phyloP scores from a whole-genome alignment of 1,139 yeast genomes.

The Blastobotrys capitulatus region DNA sequence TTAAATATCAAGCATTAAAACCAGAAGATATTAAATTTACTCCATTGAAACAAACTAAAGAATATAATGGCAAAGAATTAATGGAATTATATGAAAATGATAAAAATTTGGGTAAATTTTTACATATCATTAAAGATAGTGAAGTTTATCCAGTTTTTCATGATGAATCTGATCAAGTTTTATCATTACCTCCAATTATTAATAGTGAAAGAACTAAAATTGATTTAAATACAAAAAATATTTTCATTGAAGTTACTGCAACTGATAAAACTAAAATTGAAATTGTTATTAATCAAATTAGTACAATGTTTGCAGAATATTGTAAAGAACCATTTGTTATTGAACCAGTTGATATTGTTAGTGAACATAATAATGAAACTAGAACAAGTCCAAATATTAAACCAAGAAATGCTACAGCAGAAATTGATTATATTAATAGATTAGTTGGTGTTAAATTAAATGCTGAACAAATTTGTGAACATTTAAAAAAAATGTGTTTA shows the following conservation, averaged over 20 bases:
- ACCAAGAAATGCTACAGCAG: slow-evolving; percentile 68
- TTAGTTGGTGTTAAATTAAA: slow-evolving; percentile 76
- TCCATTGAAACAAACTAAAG: slow-evolving; percentile 81
- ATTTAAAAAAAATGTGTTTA: slow-evolving; percentile 79
- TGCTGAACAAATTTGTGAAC: slow-evolving; percentile 59
- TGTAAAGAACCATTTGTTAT: slow-evolving; percentile 55
- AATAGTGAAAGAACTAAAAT: slow-evolving; percentile 91
- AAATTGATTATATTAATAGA: slow-evolving; percentile 81
- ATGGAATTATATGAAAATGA: slow-evolving; percentile 90
- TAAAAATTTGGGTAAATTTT: slow-evolving; percentile 81
- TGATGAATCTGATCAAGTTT: slow-evolving; percentile 71
- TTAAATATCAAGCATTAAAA: slow-evolving; percentile 70
- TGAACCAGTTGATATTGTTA: slow-evolving; percentile 83
- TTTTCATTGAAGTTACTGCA: slow-evolving; percentile 92
- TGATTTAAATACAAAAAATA: slow-evolving; percentile 74
- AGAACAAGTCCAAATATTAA: slow-evolving; percentile 70
- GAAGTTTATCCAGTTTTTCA: slow-evolving; percentile 89
- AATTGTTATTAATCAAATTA: slow-evolving; percentile 82
- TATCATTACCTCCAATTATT: slow-evolving; percentile 96
- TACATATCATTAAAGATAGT: slow-evolving; percentile 81
- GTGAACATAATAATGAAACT: slow-evolving; percentile 75
- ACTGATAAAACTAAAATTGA: slow-evolving; percentile 92
- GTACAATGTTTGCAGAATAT: slow-evolving; percentile 93
- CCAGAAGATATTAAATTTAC: slow-evolving; percentile 66
- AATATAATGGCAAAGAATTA: slow-evolving; percentile 68